These are phyloP conservation scores for Artemisia tridentata DNA, from an alignment of 129 eudicot species.

Conservation along the genomic window DNA sequence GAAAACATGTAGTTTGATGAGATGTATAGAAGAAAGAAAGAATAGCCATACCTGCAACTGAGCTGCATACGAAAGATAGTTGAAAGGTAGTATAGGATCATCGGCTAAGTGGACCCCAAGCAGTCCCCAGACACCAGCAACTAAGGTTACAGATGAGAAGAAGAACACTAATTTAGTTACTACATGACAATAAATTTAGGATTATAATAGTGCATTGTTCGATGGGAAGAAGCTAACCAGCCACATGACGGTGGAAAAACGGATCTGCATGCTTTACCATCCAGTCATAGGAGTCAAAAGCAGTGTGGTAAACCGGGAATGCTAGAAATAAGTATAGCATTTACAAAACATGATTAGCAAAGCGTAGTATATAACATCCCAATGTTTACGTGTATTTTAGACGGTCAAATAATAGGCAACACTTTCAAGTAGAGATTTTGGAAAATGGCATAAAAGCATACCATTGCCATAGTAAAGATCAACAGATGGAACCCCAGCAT, in stretches of 20 bases:
- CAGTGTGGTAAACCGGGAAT: slow-evolving; percentile 94
- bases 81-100: slow-evolving; percentile 78
- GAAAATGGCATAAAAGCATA: slow-evolving; percentile 14
- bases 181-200: not conserved
- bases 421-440: not conserved
- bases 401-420: not conserved
- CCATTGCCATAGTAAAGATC: slow-evolving; percentile 91
- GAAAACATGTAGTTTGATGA: not conserved
- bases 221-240: slow-evolving; percentile 48
- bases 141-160: slow-evolving; percentile 30
- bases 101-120: slow-evolving; percentile 83
- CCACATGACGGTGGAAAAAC: slow-evolving; percentile 78
- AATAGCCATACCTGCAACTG: slow-evolving; percentile 55
- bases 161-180: not conserved
- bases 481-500: slow-evolving; percentile 86
- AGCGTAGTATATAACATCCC: not conserved
- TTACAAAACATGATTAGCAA: slow-evolving; percentile 17
- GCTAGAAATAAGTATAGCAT: slow-evolving; percentile 36
- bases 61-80: slow-evolving; percentile 69
- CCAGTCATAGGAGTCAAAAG: slow-evolving; percentile 92
- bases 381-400: not conserved
- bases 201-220: slow-evolving; percentile 10
- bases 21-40: not conserved
- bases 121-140: slow-evolving; percentile 83
- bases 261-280: slow-evolving; percentile 82